Conservation (phyloP, 2,329 filamentous ascomycete genomes). For the Esteya vermicola region DNA sequence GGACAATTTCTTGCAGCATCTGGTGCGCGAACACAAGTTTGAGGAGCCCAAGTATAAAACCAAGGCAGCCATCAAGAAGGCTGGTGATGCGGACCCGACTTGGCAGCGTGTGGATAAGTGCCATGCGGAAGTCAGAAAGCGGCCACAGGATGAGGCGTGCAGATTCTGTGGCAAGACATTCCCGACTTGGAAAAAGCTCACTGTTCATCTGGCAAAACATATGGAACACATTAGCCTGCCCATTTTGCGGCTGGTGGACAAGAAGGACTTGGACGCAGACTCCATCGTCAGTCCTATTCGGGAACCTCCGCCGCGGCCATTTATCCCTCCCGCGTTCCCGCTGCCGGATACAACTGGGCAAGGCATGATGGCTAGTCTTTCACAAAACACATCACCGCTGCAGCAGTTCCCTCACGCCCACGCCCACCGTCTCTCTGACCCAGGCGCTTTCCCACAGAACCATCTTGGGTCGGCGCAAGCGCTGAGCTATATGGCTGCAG, state of each 20-base stretch:
- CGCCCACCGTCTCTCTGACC: neutral
- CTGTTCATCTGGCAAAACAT: slow-evolving; percentile 84
- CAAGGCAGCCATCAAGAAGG: slow-evolving; percentile 51
- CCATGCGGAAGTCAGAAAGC: slow-evolving; percentile 51
- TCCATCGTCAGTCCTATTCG: slow-evolving; percentile 56
- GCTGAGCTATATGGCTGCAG: slow-evolving; percentile 8
- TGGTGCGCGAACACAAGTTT: slow-evolving; percentile 83
- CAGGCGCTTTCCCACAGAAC: neutral
- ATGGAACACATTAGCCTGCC: slow-evolving; percentile 88
- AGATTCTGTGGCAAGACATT: slow-evolving; percentile 75
- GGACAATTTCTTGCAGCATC: slow-evolving; percentile 86
- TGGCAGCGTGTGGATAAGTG: slow-evolving; percentile 70
- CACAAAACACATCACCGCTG: slow-evolving; percentile 3
- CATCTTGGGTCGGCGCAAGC: slow-evolving; percentile 6
- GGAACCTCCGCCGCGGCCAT: slow-evolving; percentile 31
- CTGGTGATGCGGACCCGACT: slow-evolving; percentile 44
- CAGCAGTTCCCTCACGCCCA: neutral
- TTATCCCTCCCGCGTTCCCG: slow-evolving; percentile 10
- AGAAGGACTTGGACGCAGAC: slow-evolving; percentile 34
- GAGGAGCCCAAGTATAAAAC: slow-evolving; percentile 72
- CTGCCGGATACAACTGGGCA: neutral
- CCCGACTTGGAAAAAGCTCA: slow-evolving; percentile 81
- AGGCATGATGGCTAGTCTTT: slow-evolving; percentile 5
- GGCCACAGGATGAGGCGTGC: slow-evolving; percentile 64
- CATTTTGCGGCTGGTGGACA: slow-evolving; percentile 47